Evolutionary conservation across 2,329 filamentous ascomycete species (phyloP), one percentile per base, ranked within the genome.

Genomic region (Fusarium lyarnte): DNA sequence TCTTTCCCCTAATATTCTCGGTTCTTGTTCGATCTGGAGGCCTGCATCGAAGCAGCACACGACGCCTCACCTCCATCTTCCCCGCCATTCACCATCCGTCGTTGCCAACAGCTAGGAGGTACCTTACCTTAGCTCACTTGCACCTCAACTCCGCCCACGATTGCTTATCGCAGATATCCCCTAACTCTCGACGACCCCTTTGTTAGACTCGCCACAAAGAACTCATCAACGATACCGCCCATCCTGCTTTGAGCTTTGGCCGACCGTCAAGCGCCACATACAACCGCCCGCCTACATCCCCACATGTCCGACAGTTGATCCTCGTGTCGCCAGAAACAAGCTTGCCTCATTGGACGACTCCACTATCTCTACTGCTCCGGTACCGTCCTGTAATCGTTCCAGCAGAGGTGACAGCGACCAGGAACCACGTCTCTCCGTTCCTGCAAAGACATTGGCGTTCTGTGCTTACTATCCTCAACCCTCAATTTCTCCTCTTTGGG

Each of bases 331-430:
- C 68, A 74, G 69, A 69, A 76, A 69, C 74, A 74, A 66, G 71
- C 70, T 72, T 67, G 74, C 70, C 66, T 77, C 67, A 77, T 77
- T 77, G 76, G 76, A 74, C 74, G 53, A 76, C 76, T 74, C 76
- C 76, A 76, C 76, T 72, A 69, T 69, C 59, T 73, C 62, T 68
- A 66, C 65, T 68, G 71, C 63, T 72, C 73, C 62, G 60, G 60
- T 59, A 53, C 70, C 64, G 70, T 70, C 58, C 69, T 74, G 66
- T 64, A 73, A 69, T 66, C 64, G 64, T 73, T 63, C 65, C 73
- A 55, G 73, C 23, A 68, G 58, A 61, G 46, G 58, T 66, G 59
- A 58, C 64, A 66, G 60, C 46, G 63, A 69, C 59, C 51, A 65
- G 57, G 64, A 67, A 65, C 47, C 62, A 62, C 46, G 60, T 55